Percentiles rank a stretch among this genome's conserved stretches.
These are phyloP conservation scores for Penicillium thymicola DNA, from an alignment of 2,329 filamentous ascomycete species.

Conservation along the genomic window DNA sequence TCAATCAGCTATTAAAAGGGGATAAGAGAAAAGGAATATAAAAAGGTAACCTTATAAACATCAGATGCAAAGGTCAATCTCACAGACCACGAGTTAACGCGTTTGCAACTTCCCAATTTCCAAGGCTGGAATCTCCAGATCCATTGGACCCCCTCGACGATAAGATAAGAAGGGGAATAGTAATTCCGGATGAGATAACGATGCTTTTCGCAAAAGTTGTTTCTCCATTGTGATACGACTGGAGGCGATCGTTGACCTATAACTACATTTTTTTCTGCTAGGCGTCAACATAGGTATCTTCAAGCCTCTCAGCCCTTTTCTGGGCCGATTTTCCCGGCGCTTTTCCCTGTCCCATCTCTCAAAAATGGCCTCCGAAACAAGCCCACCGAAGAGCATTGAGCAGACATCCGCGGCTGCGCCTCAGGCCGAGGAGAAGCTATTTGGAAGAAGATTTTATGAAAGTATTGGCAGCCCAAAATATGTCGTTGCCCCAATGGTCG, in stretches of 20 bases:
- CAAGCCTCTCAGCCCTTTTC: constrained; percentile 23
- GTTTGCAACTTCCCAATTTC: not conserved
- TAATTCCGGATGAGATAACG: constrained; percentile 27
- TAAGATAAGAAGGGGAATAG: constrained; percentile 30
- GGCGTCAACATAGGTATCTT: constrained; percentile 32
- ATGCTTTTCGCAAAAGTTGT: constrained; percentile 21
- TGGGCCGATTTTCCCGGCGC: constrained; percentile 26
- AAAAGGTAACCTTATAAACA: not conserved
- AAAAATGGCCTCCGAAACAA: constrained; percentile 28
- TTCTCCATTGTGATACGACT: constrained; percentile 1
- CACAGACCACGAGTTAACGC: not conserved
- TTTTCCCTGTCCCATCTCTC: constrained; percentile 5
- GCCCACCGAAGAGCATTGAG: constrained; percentile 17
- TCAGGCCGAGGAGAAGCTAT: constrained; percentile 56
- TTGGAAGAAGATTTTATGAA: constrained; percentile 88
- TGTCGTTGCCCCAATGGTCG: constrained; percentile 94
- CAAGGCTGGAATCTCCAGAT: no score
- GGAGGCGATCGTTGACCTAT: constrained; percentile 5
- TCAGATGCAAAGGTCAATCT: not conserved
- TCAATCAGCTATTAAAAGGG: not conserved
- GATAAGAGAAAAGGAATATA: not conserved
- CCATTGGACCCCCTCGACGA: constrained; percentile 4
- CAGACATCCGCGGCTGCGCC: constrained; percentile 17
- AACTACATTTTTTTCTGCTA: constrained; percentile 1
- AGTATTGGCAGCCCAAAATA: constrained; percentile 89